Percentiles rank a stretch among this genome's conserved stretches.
Evolutionary conservation across 805 yeast species (phyloP).

Genomic region (Wickerhamiella australiensis): DNA sequence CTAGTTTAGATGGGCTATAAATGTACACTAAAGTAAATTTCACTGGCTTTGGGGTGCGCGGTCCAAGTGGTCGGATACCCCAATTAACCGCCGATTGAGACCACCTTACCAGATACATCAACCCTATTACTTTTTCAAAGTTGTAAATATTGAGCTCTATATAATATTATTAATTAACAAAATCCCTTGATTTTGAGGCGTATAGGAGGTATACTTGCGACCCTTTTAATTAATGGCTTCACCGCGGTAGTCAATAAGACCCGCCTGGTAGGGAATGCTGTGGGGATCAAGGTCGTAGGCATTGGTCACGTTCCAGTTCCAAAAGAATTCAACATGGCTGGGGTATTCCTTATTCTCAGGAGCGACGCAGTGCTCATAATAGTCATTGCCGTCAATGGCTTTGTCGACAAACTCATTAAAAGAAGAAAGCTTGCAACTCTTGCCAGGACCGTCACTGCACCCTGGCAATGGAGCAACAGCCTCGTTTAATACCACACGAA

Average conservation of each 20-base stretch:
- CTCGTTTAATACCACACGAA: constrained; percentile 41
- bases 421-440: constrained; percentile 31
- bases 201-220: too few species aligned
- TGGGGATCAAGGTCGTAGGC: constrained; percentile 12
- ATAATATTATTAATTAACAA: too few species aligned
- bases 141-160: too few species aligned
- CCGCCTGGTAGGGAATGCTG: constrained; percentile 16
- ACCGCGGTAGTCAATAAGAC: constrained; percentile 14
- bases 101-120: too few species aligned
- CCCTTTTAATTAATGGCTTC: not conserved
- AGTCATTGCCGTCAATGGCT: constrained; percentile 13
- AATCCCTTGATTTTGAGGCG: too few species aligned
- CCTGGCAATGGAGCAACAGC: constrained; percentile 40
- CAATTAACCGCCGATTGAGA: too few species aligned
- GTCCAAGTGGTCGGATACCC: too few species aligned
- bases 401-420: constrained; percentile 18
- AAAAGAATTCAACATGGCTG: constrained; percentile 19
- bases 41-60: too few species aligned
- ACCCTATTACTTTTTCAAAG: too few species aligned
- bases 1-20: too few species aligned
- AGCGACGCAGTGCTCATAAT: constrained; percentile 15
- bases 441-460: constrained; percentile 42
- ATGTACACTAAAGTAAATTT: too few species aligned
- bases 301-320: constrained; percentile 23
- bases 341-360: constrained; percentile 17